A percentile compares a stretch with the other conserved stretches of the same genome.
These are phyloP conservation scores for Colletotrichum cereale DNA, from an alignment of 2,329 filamentous ascomycete species.

Conservation along the genomic window DNA sequence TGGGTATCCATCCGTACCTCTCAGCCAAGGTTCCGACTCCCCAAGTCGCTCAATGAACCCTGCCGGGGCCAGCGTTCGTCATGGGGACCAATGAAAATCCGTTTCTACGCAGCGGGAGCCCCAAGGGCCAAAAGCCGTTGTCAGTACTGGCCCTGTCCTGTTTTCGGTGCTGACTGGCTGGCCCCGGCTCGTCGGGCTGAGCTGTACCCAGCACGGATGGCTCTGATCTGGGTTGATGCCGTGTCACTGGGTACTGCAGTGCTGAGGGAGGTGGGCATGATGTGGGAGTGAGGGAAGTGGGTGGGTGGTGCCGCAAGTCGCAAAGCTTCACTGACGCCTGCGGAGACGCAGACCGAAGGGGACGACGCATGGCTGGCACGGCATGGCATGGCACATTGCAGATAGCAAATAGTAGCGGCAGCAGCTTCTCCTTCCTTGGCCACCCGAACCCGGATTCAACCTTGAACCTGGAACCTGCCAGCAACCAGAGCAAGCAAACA, in stretches of 20 bases:
- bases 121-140: slow-evolving; percentile 11
- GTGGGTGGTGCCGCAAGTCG: slow-evolving; percentile 5
- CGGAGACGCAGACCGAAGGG: slow-evolving; percentile 34
- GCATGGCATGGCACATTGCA: slow-evolving; percentile 6
- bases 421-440: slow-evolving; percentile 11
- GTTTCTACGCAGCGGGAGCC: slow-evolving; percentile 13
- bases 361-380: slow-evolving; percentile 14
- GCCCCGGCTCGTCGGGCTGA: slow-evolving; percentile 13
- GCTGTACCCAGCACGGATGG: not conserved
- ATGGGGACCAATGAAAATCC: slow-evolving; percentile 22
- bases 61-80: slow-evolving; percentile 17
- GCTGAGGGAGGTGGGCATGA: not conserved
- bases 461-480: slow-evolving; percentile 35
- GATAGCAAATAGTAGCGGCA: slow-evolving; percentile 13
- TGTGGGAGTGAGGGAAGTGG: not conserved
- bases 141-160: slow-evolving; percentile 1
- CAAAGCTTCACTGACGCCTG: slow-evolving; percentile 34
- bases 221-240: slow-evolving; percentile 24
- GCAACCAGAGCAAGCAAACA: slow-evolving; percentile 26
- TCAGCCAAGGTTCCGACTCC: not conserved
- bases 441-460: slow-evolving; percentile 30
- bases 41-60: not conserved
- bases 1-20: not conserved
- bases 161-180: not conserved
- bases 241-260: not conserved